phyloP scores from a whole-genome alignment of 345 rosid species.

The Lumnitzera racemosa region DNA sequence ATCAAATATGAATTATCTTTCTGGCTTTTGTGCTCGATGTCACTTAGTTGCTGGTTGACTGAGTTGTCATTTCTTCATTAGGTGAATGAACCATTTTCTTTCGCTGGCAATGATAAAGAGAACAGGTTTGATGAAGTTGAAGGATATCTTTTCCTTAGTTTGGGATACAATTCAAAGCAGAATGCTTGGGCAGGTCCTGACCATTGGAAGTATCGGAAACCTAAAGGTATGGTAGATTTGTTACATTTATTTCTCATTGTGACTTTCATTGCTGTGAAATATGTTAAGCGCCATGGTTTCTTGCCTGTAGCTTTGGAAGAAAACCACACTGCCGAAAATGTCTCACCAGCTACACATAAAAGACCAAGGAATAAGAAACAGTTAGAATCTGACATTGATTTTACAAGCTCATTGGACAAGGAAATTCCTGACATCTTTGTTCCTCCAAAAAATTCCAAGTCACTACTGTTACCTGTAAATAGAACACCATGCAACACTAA shows the following conservation, averaged over 20 bases:
- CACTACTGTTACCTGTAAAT: constrained; percentile 66
- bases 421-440: constrained; percentile 55
- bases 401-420: constrained; percentile 63
- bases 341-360: constrained; percentile 38
- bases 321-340: constrained; percentile 37
- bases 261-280: neutral
- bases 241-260: constrained; percentile 1
- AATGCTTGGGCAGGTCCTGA: constrained; percentile 99
- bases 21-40: too few relatives aligned
- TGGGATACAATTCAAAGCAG: constrained; percentile 65
- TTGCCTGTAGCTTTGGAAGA: constrained; percentile 37
- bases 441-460: constrained; percentile 78
- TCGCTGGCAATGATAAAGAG: constrained; percentile 32
- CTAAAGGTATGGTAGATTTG: constrained; percentile 43
- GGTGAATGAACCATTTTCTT: constrained; percentile 45
- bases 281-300: constrained; percentile 8
- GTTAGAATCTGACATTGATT: constrained; percentile 64
- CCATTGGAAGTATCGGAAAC: constrained; percentile 83
- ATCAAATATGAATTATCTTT: neutral
- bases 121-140: constrained; percentile 58
- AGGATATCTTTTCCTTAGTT: constrained; percentile 47
- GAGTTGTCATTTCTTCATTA: constrained; percentile 16
- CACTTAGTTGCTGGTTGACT: neutral
- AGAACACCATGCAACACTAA: constrained; percentile 49
- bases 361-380: constrained; percentile 57